Evolutionary conservation across 2,329 filamentous ascomycete genomes (phyloP), one percentile per base, ranked within the genome.

Genomic region (Monosporascus sp.): DNA sequence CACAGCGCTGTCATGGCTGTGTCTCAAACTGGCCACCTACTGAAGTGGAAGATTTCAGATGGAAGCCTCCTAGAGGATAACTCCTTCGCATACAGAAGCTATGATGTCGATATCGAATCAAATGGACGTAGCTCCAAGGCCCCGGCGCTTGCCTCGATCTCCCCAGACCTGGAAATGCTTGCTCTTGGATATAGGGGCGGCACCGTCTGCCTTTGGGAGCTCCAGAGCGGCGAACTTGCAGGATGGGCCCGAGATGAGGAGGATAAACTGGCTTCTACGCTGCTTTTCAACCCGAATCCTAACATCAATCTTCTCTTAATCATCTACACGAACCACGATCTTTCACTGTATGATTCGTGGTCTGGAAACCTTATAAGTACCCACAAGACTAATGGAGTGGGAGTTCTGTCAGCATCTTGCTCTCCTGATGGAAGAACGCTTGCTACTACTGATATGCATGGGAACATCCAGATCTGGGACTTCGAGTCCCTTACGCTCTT

Each of bases 231-330:
- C 2, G 58, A 60, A 14, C 46, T 60, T n/a, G 54, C 60, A 18
- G 54, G 56, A 9, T 63, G 57, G 56, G 60, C 59, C 22, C 35
- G 51, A 20, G 61, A 63, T 46, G 55, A 56, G 6, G 22, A 54
- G 5, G 50, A 55, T 20, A 47, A 54, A 15, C 39, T 53, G 9
- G 52, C 54, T 0, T 27, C 51, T 9, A 49, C 55, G 7, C 36
- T 64, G 22, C 38, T 64, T 3, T 64, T 64, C 50, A 62, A 62
- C 50, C 60, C 60, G 5, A 59, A 61, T 37, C 55, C 60, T 1
- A 53, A 53, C 22, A 50, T 63, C 14, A 48, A 52, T 5, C 47
- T 63, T 24, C 52, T 64, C 0, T 53, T 64, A 11, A 55, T 62
- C n/a, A 41, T 57, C 9, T 64, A 58, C 48, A 52, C 38, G 3